Conservation (phyloP, 2,329 filamentous ascomycete genomes). For the Colletotrichum lindemuthianum region DNA sequence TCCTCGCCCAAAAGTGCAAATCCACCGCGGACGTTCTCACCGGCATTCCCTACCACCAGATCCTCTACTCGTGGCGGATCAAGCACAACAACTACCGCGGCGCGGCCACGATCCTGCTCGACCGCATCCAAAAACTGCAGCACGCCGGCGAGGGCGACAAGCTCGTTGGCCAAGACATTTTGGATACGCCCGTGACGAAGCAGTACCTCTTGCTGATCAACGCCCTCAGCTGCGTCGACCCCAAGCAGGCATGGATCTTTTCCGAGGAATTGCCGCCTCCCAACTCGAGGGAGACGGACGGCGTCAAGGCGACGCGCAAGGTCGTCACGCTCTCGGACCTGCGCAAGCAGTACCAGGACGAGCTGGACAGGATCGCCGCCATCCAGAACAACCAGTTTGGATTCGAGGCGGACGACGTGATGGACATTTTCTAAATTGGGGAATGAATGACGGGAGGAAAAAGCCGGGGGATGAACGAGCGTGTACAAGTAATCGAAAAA, state of each 20-base stretch:
- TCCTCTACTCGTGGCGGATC: slow-evolving; percentile 92
- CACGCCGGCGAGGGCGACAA: slow-evolving; percentile 68
- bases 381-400: slow-evolving; percentile 92
- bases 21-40: slow-evolving; percentile 72
- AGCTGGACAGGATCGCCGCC: slow-evolving; percentile 87
- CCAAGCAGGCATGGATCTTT: slow-evolving; percentile 83
- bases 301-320: slow-evolving; percentile 65
- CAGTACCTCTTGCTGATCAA: slow-evolving; percentile 95
- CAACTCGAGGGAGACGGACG: slow-evolving; percentile 24
- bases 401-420: slow-evolving; percentile 66
- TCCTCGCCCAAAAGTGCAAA: slow-evolving; percentile 77
- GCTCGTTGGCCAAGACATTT: slow-evolving; percentile 62
- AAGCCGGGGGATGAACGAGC: slow-evolving; percentile 12
- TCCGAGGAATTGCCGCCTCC: slow-evolving; percentile 50
- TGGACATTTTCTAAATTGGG: slow-evolving; percentile 58
- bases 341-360: slow-evolving; percentile 86
- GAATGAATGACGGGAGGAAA: slow-evolving; percentile 20
- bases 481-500: slow-evolving; percentile 34
- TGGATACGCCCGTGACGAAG: slow-evolving; percentile 73
- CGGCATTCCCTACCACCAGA: slow-evolving; percentile 82
- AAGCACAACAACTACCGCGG: slow-evolving; percentile 88
- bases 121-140: slow-evolving; percentile 71
- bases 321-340: slow-evolving; percentile 89
- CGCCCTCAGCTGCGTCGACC: slow-evolving; percentile 84
- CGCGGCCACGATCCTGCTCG: slow-evolving; percentile 70